Percentiles rank a stretch among this genome's conserved stretches.
These are phyloP conservation scores for Lagerstroemia speciosa DNA, from an alignment of 345 rosid species.

Conservation along the genomic window DNA sequence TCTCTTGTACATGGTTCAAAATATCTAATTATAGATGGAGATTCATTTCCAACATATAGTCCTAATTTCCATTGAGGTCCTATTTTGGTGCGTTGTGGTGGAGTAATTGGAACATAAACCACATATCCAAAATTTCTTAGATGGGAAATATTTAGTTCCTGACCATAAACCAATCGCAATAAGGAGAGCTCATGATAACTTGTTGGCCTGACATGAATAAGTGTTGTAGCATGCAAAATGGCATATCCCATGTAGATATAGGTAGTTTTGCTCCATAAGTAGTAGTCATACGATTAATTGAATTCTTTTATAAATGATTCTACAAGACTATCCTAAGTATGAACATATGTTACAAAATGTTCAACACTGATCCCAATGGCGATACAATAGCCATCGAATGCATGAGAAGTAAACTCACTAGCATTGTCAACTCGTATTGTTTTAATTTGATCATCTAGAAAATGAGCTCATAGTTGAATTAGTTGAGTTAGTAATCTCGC, in stretches of 20 bases:
- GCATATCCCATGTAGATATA: not conserved
- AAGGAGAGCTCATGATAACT: too few relatives aligned
- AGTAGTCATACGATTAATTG: conserved; percentile 1
- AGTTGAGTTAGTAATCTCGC: too few relatives aligned
- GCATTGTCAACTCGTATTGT: conserved; percentile 5
- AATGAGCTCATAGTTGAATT: too few relatives aligned
- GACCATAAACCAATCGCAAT: too few relatives aligned
- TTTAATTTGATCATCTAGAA: conserved; percentile 11
- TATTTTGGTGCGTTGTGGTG: not conserved
- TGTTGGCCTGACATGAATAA: not conserved
- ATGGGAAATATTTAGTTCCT: too few relatives aligned
- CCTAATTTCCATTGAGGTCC: too few relatives aligned
- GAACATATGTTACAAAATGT: too few relatives aligned
- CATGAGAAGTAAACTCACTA: conserved; percentile 9
- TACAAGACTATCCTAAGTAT: not conserved
- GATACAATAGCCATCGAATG: conserved; percentile 9
- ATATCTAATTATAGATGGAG: too few relatives aligned
- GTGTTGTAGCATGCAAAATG: conserved; percentile 5
- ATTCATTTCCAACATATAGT: too few relatives aligned
- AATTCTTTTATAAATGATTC: conserved; percentile 5
- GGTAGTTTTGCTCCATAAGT: not conserved
- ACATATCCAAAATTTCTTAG: too few relatives aligned
- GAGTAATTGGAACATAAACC: not conserved
- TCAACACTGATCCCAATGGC: conserved; percentile 4
- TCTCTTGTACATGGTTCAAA: too few relatives aligned